phyloP scores from a whole-genome alignment of 2,329 filamentous ascomycete genomes.

The Sarocladium brachiariae region DNA sequence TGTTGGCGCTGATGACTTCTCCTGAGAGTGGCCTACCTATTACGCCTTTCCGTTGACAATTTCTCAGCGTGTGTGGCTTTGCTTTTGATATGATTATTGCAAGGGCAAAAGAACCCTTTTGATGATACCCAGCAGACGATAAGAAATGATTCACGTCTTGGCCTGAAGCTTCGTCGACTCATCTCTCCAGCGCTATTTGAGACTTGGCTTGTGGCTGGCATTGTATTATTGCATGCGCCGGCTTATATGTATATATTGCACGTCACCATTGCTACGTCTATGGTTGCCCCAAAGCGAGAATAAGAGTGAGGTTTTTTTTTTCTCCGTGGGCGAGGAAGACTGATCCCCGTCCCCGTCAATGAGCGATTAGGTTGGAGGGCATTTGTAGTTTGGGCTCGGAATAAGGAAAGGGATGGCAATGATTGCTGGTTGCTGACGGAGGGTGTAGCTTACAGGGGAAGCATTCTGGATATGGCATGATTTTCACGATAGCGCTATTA shows the following conservation, averaged over 20 bases:
- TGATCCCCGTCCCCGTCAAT: too few species aligned
- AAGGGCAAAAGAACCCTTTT: background rate
- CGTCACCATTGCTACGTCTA: too few species aligned
- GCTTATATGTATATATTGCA: background rate
- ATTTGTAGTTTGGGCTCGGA: too few species aligned
- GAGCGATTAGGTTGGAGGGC: too few species aligned
- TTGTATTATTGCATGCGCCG: background rate
- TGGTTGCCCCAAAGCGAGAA: too few species aligned
- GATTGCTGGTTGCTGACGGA: background rate
- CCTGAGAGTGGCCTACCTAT: slow-evolving; percentile 22
- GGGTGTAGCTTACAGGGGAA: background rate
- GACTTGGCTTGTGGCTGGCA: too few species aligned
- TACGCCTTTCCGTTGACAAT: background rate
- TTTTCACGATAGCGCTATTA: slow-evolving; percentile 5
- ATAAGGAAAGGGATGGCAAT: too few species aligned
- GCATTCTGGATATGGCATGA: background rate
- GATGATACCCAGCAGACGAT: slow-evolving; percentile 6
- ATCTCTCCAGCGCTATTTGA: too few species aligned
- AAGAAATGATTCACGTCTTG: background rate
- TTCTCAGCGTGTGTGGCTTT: background rate
- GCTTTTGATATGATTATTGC: background rate
- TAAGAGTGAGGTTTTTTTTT: too few species aligned
- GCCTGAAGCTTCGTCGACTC: background rate
- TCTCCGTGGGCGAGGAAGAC: too few species aligned
- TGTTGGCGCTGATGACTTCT: slow-evolving; percentile 39